These are phyloP conservation scores for Passiflora organensis DNA, from an alignment of 345 rosid genomes.

Conservation along the genomic window DNA sequence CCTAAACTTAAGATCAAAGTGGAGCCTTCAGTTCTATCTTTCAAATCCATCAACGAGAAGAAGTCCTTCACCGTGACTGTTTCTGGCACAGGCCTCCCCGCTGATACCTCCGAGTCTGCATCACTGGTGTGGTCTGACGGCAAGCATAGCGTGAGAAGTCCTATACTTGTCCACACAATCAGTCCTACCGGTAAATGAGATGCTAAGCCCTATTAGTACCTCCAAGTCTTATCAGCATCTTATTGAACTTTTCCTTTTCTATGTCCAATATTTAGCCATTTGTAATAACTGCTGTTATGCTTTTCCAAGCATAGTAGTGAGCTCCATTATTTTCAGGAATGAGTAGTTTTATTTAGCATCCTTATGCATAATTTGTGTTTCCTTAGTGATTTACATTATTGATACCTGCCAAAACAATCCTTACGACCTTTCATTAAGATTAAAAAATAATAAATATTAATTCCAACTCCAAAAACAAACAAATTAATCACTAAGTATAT, in stretches of 20 bases:
- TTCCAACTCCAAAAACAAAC: too few species aligned
- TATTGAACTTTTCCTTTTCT: not conserved
- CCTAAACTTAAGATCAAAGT: conserved; percentile 11
- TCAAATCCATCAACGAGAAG: conserved; percentile 4
- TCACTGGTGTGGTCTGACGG: conserved; percentile 5
- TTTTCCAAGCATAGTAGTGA: not conserved
- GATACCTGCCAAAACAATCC: too few species aligned
- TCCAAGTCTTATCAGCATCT: not conserved
- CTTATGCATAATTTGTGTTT: too few species aligned
- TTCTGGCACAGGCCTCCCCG: not conserved
- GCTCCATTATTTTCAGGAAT: not conserved
- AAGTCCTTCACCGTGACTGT: conserved; percentile 1
- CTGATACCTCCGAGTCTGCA: not conserved
- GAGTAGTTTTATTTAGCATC: not conserved
- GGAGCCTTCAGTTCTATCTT: not conserved
- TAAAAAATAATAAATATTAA: too few species aligned
- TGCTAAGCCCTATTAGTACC: too few species aligned
- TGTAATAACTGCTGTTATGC: not conserved
- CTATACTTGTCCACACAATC: conserved; percentile 5
- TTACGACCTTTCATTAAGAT: too few species aligned
- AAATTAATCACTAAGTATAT: too few species aligned
- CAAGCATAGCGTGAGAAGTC: conserved; percentile 3
- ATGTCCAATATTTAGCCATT: not conserved
- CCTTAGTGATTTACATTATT: too few species aligned
- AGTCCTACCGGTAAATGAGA: too few species aligned